Percentiles rank a stretch among this genome's conserved stretches.
Evolutionary conservation across 192 early-diverging fungal genomes (phyloP).

Genomic region (Entomortierella parvispora): DNA sequence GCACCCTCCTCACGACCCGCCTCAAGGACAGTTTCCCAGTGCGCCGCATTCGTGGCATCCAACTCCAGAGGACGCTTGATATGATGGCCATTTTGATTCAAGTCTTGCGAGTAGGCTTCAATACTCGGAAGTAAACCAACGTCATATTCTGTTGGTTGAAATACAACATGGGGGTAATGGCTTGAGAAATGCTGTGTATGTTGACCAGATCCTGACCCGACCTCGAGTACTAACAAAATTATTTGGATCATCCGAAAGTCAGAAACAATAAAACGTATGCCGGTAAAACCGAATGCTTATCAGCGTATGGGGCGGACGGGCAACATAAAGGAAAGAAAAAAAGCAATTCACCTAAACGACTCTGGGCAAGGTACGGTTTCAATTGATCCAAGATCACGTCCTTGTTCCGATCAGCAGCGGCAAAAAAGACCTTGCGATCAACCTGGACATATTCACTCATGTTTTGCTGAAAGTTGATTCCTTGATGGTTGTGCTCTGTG

Average conservation of each 20-base stretch:
- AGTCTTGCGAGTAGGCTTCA: conserved; percentile 25
- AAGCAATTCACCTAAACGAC: conserved; percentile 10
- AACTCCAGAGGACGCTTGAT: conserved; percentile 32
- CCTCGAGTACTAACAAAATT: conserved; percentile 43
- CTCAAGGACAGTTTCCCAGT: conserved; percentile 22
- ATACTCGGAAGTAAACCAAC: conserved; percentile 23
- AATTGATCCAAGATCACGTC: conserved; percentile 36
- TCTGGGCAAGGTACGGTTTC: conserved; percentile 11
- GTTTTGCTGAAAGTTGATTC: conserved; percentile 15
- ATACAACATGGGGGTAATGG: conserved; percentile 18
- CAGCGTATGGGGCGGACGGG: too few species aligned
- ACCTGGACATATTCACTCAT: conserved; percentile 49
- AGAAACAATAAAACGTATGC: neutral
- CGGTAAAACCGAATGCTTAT: too few species aligned
- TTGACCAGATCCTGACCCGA: conserved; percentile 47
- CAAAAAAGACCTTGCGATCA: conserved; percentile 45
- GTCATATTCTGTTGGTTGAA: conserved; percentile 45
- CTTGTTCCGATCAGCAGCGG: conserved; percentile 44
- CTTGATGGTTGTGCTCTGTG: neutral
- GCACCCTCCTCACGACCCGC: neutral
- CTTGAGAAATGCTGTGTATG: conserved; percentile 35
- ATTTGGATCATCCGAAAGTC: neutral
- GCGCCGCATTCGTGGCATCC: conserved; percentile 32
- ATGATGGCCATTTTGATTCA: conserved; percentile 21
- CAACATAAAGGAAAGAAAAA: too few species aligned